Evolutionary conservation across 352 stramenopile genomes (phyloP).

Genomic region (Lagenidium giganteum): DNA sequence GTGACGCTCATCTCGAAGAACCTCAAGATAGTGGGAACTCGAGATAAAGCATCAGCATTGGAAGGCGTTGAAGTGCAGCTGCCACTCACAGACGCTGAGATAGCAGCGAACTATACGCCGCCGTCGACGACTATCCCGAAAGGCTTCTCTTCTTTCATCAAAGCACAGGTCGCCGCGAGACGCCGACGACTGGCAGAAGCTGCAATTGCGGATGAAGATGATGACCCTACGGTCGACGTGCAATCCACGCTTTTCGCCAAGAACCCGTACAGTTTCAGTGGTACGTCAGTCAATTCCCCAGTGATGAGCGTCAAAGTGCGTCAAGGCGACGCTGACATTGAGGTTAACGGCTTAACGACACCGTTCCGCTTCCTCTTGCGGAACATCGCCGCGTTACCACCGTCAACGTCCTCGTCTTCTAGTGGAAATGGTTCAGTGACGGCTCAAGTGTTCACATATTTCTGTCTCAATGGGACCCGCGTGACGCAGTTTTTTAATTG

Average conservation of each 20-base stretch:
- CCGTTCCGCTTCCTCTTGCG: conserved; percentile 52
- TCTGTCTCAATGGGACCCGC: conserved; percentile 35
- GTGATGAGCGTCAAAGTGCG: conserved; percentile 60
- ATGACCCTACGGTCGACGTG: conserved; percentile 46
- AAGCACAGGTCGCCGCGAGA: conserved; percentile 6
- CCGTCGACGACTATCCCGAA: conserved; percentile 42
- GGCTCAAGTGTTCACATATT: conserved; percentile 29
- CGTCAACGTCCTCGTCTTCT: conserved; percentile 1
- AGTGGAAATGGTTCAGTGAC: conserved; percentile 2
- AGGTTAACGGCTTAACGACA: conserved; percentile 23
- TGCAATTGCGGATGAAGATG: conserved; percentile 4
- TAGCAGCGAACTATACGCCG: conserved; percentile 43
- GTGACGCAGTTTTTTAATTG: conserved; percentile 59
- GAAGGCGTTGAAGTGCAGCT: conserved; percentile 28
- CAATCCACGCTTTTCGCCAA: conserved; percentile 60
- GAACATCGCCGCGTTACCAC: conserved; percentile 31
- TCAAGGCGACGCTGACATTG: conserved; percentile 24
- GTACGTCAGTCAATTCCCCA: conserved; percentile 39
- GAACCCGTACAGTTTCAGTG: conserved; percentile 56
- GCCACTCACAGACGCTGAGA: conserved; percentile 32
- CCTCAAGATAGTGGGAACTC: conserved; percentile 37
- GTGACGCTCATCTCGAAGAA: conserved; percentile 64
- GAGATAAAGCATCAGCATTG: conserved; percentile 38
- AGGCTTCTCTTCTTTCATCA: conserved; percentile 40
- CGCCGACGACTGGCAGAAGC: conserved; percentile 5